Evolutionary conservation across 2,329 filamentous ascomycete species (phyloP).

Genomic region (Trichoderma atroviride): DNA sequence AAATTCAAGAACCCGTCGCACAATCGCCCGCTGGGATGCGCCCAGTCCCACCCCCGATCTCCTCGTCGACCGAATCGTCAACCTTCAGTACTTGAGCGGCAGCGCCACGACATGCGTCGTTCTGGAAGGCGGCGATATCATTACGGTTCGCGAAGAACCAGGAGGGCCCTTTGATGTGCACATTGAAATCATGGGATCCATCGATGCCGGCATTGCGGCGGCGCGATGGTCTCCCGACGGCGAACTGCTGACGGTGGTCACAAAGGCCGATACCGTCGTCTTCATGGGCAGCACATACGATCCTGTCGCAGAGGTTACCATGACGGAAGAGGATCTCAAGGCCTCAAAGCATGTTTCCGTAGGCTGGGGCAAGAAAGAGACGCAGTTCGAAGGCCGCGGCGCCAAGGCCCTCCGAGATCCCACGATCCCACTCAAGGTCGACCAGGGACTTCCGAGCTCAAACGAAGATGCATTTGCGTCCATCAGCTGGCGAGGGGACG

Average conservation of each 20-base stretch:
- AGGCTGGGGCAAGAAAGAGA: slow-evolving; percentile 97
- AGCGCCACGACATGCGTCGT: slow-evolving; percentile 77
- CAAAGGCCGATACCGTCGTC: slow-evolving; percentile 75
- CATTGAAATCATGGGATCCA: slow-evolving; percentile 93
- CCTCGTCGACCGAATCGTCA: slow-evolving; percentile 72
- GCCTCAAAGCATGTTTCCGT: slow-evolving; percentile 94
- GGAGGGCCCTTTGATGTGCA: slow-evolving; percentile 44
- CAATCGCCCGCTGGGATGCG: slow-evolving; percentile 86
- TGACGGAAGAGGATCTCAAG: slow-evolving; percentile 76
- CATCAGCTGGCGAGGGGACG: slow-evolving; percentile 94
- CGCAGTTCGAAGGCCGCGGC: slow-evolving; percentile 91
- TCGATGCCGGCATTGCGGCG: slow-evolving; percentile 87
- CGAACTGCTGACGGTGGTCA: slow-evolving; percentile 82
- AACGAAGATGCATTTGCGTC: slow-evolving; percentile 71
- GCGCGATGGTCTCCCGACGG: slow-evolving; percentile 95
- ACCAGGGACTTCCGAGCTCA: slow-evolving; percentile 75
- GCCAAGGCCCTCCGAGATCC: slow-evolving; percentile 87
- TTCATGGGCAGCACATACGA: slow-evolving; percentile 95
- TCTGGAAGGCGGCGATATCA: slow-evolving; percentile 86
- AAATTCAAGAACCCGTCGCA: slow-evolving; percentile 35
- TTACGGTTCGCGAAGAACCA: slow-evolving; percentile 72
- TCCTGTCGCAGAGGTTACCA: slow-evolving; percentile 71
- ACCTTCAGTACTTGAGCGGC: slow-evolving; percentile 84
- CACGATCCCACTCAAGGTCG: slow-evolving; percentile 89
- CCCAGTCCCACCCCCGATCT: slow-evolving; percentile 78